Conservation (phyloP, 192 early-diverging fungal species). For the Ambispora gerdemannii region DNA sequence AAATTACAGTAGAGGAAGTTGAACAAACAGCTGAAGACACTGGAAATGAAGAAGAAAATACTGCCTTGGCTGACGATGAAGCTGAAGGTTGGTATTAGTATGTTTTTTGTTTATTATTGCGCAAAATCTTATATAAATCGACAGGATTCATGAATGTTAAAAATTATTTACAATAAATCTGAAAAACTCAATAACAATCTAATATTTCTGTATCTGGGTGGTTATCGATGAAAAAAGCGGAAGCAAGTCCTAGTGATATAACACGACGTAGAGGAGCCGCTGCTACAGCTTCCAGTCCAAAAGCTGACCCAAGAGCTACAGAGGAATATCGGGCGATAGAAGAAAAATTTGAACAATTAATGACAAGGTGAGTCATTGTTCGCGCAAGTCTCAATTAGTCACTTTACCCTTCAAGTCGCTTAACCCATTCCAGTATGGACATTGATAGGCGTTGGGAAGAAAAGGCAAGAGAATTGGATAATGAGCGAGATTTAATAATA, state of each 20-base stretch:
- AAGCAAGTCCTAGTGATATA: neutral
- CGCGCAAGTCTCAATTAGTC: neutral
- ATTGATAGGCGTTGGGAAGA: neutral
- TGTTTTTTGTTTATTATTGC: neutral
- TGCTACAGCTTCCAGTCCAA: neutral
- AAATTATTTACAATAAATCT: too few relatives aligned
- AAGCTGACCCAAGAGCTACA: neutral
- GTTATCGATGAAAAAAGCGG: neutral
- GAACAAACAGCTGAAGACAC: neutral
- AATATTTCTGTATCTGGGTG: neutral
- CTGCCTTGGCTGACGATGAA: neutral
- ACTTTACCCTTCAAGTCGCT: neutral
- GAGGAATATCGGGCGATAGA: neutral
- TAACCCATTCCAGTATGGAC: neutral
- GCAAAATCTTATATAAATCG: neutral
- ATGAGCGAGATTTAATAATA: neutral
- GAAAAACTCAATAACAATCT: too few relatives aligned
- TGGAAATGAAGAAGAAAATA: neutral
- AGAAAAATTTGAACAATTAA: conserved; percentile 13
- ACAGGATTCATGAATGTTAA: too few relatives aligned
- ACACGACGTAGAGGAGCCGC: neutral
- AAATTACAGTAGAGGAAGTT: neutral
- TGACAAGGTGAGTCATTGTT: neutral
- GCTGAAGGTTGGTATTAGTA: neutral
- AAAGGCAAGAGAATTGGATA: neutral